phyloP scores from a whole-genome alignment of 1,284 basidiomycete genomes.

The Apiotrichum siamense region DNA sequence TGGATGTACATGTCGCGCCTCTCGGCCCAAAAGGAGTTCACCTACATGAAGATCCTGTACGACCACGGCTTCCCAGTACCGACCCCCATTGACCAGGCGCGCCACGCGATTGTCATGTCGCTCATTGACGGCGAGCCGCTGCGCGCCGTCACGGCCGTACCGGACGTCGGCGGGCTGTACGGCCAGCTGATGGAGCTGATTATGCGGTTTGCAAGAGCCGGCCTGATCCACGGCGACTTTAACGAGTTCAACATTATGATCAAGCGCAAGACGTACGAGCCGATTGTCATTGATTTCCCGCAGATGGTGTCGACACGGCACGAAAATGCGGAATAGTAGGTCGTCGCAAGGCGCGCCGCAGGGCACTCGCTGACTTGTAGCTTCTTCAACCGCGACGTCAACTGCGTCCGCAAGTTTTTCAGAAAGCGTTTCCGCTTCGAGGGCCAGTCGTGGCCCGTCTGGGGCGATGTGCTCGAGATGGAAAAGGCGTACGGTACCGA shows the following conservation, averaged over 20 bases:
- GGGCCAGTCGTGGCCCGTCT: conserved; percentile 78
- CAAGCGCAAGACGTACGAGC: conserved; percentile 62
- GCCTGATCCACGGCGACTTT: conserved; percentile 96
- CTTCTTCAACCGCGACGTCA: conserved; percentile 98
- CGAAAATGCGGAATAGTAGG: conserved; percentile 91
- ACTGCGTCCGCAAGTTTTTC: conserved; percentile 94
- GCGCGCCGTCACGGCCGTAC: conserved; percentile 81
- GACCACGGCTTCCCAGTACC: conserved; percentile 93
- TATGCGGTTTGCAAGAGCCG: conserved; percentile 84
- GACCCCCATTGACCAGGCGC: conserved; percentile 83
- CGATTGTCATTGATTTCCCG: conserved; percentile 95
- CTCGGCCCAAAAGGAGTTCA: conserved; percentile 94
- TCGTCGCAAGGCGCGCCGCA: conserved; percentile 5
- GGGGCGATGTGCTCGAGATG: conserved; percentile 57
- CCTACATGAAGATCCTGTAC: conserved; percentile 97
- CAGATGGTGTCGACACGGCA: conserved; percentile 99
- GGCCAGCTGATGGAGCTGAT: conserved; percentile 92
- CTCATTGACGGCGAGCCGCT: conserved; percentile 93
- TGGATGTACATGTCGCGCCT: conserved; percentile 99
- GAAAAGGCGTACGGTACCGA: conserved; percentile 49
- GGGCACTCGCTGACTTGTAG: conserved; percentile 48
- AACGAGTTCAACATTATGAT: conserved; percentile 99
- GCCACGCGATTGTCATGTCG: conserved; percentile 95
- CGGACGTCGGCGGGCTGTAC: conserved; percentile 82
- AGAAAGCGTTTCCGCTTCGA: conserved; percentile 86